Percentiles rank a stretch among this genome's conserved stretches.
phyloP scores from a whole-genome alignment of 192 early-diverging fungal species.

The Coemansia sp. region DNA sequence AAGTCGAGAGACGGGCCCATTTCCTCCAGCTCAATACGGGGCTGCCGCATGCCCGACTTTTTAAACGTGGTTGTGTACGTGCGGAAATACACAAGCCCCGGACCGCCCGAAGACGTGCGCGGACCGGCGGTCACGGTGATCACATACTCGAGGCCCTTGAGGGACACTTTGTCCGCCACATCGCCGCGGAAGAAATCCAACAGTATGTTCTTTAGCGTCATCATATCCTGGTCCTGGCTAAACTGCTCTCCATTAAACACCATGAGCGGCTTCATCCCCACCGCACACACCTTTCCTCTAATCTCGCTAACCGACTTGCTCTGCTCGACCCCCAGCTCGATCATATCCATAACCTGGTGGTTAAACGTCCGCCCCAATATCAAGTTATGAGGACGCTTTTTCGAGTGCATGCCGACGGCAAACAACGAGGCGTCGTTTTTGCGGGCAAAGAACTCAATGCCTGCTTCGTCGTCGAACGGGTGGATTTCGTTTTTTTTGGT shows the following conservation, averaged over 20 bases:
- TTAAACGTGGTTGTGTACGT: slow-evolving; percentile 80
- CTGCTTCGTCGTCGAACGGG: slow-evolving; percentile 92
- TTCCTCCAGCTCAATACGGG: slow-evolving; percentile 87
- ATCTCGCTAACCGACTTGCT: slow-evolving; percentile 69
- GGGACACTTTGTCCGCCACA: slow-evolving; percentile 67
- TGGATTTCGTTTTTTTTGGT: too few species aligned
- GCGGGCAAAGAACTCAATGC: slow-evolving; percentile 88
- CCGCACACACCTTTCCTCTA: slow-evolving; percentile 67
- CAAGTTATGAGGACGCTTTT: slow-evolving; percentile 95
- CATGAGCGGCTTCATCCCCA: slow-evolving; percentile 87
- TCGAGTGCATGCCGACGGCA: slow-evolving; percentile 86
- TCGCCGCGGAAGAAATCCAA: slow-evolving; percentile 90
- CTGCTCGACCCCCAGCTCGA: slow-evolving; percentile 84
- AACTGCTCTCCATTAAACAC: slow-evolving; percentile 90
- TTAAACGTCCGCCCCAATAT: slow-evolving; percentile 90
- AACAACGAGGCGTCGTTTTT: slow-evolving; percentile 95
- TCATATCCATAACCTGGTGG: slow-evolving; percentile 90
- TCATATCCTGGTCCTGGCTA: slow-evolving; percentile 64
- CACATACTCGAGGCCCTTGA: slow-evolving; percentile 86
- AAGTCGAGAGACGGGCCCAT: slow-evolving; percentile 92
- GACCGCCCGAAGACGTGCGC: slow-evolving; percentile 56
- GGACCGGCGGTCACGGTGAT: slow-evolving; percentile 79
- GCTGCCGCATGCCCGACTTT: slow-evolving; percentile 81
- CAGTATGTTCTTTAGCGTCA: slow-evolving; percentile 77
- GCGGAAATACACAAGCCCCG: slow-evolving; percentile 72